phyloP scores from a whole-genome alignment of 352 stramenopile genomes.

The Globisporangium echinulatum region DNA sequence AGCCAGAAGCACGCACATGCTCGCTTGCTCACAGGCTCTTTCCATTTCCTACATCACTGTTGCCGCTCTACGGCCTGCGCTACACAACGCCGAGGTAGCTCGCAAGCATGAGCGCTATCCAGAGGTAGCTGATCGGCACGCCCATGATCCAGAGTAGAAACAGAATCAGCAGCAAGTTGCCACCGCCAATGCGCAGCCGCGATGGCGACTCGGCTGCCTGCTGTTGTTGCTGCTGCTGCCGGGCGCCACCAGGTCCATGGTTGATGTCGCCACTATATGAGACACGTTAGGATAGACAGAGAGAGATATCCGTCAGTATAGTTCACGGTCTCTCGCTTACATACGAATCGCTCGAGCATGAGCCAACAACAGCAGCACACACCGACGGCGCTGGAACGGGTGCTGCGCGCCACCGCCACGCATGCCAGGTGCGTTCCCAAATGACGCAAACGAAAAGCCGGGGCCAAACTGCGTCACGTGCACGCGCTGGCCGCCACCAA shows the following conservation, averaged over 20 bases:
- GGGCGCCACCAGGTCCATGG: constrained; percentile 14
- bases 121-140: constrained; percentile 72
- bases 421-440: constrained; percentile 52
- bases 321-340: too few species aligned
- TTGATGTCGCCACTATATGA: constrained; percentile 18
- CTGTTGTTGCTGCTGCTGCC: constrained; percentile 20
- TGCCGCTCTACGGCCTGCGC: background rate
- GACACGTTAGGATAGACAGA: constrained; percentile 7
- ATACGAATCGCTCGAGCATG: too few species aligned
- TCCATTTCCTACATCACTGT: background rate
- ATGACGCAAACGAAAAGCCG: constrained; percentile 71
- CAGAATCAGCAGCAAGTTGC: constrained; percentile 68
- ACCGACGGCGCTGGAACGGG: constrained; percentile 44
- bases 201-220: constrained; percentile 31
- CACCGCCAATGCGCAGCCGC: constrained; percentile 55
- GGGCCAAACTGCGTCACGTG: constrained; percentile 76
- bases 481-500: constrained; percentile 44
- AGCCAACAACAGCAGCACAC: background rate
- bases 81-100: constrained; percentile 72
- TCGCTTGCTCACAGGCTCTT: constrained; percentile 1
- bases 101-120: constrained; percentile 69
- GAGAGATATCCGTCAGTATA: background rate
- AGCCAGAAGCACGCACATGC: too few species aligned
- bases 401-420: constrained; percentile 25
- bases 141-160: constrained; percentile 79